phyloP scores from a whole-genome alignment of 2,329 filamentous ascomycete species.

The Zasmidium angulare region DNA sequence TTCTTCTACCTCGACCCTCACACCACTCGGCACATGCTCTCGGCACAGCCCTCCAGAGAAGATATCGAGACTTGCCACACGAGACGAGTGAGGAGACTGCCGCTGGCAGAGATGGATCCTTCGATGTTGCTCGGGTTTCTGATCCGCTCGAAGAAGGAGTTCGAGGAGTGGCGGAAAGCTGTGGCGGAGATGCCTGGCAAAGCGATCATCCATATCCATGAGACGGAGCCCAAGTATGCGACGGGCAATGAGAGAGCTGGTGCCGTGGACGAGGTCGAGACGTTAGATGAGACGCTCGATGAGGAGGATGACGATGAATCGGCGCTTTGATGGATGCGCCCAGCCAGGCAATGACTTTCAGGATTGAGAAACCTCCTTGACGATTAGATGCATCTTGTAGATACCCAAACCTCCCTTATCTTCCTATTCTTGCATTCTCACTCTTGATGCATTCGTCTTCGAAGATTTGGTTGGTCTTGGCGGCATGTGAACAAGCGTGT shows the following conservation, averaged over 20 bases:
- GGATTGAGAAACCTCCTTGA: neutral
- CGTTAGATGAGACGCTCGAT: constrained; percentile 64
- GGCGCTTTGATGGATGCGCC: neutral
- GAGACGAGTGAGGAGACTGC: constrained; percentile 74
- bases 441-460: neutral
- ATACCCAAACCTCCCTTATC: neutral
- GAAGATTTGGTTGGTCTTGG: neutral
- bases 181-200: constrained; percentile 61
- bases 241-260: constrained; percentile 62
- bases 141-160: constrained; percentile 78
- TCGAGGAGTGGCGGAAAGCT: constrained; percentile 72
- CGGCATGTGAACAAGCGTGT: neutral
- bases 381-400: neutral
- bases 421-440: neutral
- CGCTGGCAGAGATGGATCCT: constrained; percentile 91
- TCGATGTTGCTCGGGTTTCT: constrained; percentile 97
- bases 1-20: constrained; percentile 97
- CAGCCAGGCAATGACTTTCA: neutral
- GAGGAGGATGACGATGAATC: constrained; percentile 14
- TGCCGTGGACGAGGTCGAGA: constrained; percentile 87
- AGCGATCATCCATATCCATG: constrained; percentile 79
- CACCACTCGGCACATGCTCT: constrained; percentile 73
- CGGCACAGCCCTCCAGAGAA: constrained; percentile 58
- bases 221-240: constrained; percentile 59
- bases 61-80: constrained; percentile 87